Evolutionary conservation across 176 grass and related monocot genomes (phyloP), one percentile per base, ranked within the genome.

Genomic region (Saccharum officinarum): DNA sequence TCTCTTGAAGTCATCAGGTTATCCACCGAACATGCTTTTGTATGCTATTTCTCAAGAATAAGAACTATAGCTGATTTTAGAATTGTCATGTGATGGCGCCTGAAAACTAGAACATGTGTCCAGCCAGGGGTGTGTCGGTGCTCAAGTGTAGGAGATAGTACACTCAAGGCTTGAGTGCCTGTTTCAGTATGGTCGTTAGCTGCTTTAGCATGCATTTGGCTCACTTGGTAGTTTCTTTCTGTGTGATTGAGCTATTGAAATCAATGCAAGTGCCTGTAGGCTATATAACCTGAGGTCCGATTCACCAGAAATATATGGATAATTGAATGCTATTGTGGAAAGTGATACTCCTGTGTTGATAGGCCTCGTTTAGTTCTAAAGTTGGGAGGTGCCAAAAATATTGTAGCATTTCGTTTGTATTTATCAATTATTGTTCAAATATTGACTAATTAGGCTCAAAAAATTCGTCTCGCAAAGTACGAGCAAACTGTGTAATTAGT

Each of bases 1-100:
- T 66, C 82, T 68, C 67, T 82, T 39, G 73, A 68, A 75, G 61
- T 39, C 57, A 79, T 86, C 79, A 83, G 72, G 44, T 82, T 83
- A 62, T 34, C 80, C 75, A 64, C 80, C 69, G 18, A 69, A 72
- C 36, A 33, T 6, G 62, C 23, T 59, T 84, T 62, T 69, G 33
- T 84, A 84, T 61, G 40, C 69, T 80, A 63, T 52, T 74, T 66
- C 28, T 69, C 30, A 42, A 70, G 45, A 45, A 38, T 41, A 11
- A 59, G 70, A 81, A 72, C 2, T 49, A 38, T n/a, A 73, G 46
- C 28, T 62, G 52, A 31, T 74, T 47, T 79, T 86, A 59, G 57
- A 86, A 68, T 47, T 2, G 16, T 25, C 30, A 13, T 79, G 61
- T 69, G 59, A 82, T 86, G 69, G 72, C 22, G 38, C 79, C 50